phyloP scores from a whole-genome alignment of 768 basidiomycete genomes.

The Psilocybe cubensis region DNA sequence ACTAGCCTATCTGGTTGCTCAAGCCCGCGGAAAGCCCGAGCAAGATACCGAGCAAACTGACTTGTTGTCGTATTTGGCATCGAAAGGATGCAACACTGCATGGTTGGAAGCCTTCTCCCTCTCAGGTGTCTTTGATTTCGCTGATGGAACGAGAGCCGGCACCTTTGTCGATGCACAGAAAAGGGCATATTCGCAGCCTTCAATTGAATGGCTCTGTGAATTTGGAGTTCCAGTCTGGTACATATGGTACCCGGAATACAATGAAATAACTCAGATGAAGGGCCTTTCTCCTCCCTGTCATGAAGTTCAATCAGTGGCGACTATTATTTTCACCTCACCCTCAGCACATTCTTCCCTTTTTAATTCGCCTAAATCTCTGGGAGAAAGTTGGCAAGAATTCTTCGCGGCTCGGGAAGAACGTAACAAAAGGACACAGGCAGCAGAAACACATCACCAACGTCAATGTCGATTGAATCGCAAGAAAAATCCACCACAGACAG shows the following conservation, averaged over 20 bases:
- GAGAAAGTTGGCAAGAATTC: neutral
- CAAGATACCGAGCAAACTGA: neutral
- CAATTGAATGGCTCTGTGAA: neutral
- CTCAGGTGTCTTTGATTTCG: neutral
- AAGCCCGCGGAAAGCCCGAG: too few relatives aligned
- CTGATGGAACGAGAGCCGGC: neutral
- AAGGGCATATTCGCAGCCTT: neutral
- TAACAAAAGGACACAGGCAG: neutral
- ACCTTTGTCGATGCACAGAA: neutral
- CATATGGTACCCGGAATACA: neutral
- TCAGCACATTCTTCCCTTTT: too few relatives aligned
- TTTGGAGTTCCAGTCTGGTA: neutral
- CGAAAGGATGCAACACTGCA: neutral
- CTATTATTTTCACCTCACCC: too few relatives aligned
- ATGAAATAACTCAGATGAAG: neutral
- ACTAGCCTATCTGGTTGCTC: neutral
- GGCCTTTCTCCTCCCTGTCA: neutral
- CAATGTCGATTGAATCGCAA: neutral
- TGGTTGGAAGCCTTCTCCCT: neutral
- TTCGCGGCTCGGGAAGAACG: neutral
- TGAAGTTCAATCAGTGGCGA: neutral
- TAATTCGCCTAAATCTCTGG: neutral
- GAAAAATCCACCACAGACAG: neutral
- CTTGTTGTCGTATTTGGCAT: neutral
- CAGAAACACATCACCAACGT: neutral